phyloP scores from a whole-genome alignment of 352 stramenopile species.

The Globisporangium heterothallicum region DNA sequence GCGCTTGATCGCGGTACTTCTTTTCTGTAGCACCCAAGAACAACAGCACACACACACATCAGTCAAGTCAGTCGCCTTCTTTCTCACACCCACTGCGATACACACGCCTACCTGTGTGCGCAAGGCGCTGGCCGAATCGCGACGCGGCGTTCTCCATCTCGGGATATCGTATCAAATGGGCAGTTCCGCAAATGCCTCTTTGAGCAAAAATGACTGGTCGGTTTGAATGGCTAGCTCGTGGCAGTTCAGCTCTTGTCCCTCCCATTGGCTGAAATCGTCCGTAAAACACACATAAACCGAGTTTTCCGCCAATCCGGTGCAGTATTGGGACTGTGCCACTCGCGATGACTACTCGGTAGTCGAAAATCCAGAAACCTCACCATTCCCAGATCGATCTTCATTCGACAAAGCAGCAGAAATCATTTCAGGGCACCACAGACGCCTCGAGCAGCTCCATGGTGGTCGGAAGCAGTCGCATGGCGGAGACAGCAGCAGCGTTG shows the following conservation, averaged over 20 bases:
- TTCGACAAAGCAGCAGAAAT: constrained; percentile 4
- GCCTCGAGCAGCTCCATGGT: constrained; percentile 24
- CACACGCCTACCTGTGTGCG: constrained; percentile 59
- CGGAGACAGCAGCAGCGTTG: constrained; percentile 35
- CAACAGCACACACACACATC: constrained; percentile 7
- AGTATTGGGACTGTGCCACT: not conserved
- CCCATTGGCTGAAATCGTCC: not conserved
- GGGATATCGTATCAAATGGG: not conserved
- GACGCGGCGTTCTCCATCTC: constrained; percentile 72
- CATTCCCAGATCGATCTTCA: constrained; percentile 7
- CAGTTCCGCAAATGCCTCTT: not conserved
- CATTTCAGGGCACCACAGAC: constrained; percentile 4
- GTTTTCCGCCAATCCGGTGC: constrained; percentile 7
- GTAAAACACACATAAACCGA: too few species aligned
- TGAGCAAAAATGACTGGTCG: constrained; percentile 11
- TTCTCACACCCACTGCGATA: constrained; percentile 2
- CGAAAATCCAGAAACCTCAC: not conserved
- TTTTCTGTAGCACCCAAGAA: constrained; percentile 42
- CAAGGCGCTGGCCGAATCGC: constrained; percentile 80
- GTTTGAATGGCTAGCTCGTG: not conserved
- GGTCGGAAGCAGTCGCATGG: constrained; percentile 32
- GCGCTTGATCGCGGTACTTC: constrained; percentile 76
- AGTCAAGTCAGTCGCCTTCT: too few species aligned
- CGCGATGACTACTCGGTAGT: not conserved
- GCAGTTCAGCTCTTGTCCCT: not conserved